Percentiles rank a stretch among this genome's conserved stretches.
Evolutionary conservation across 345 rosid species (phyloP).

Genomic region (Heritiera fomes): DNA sequence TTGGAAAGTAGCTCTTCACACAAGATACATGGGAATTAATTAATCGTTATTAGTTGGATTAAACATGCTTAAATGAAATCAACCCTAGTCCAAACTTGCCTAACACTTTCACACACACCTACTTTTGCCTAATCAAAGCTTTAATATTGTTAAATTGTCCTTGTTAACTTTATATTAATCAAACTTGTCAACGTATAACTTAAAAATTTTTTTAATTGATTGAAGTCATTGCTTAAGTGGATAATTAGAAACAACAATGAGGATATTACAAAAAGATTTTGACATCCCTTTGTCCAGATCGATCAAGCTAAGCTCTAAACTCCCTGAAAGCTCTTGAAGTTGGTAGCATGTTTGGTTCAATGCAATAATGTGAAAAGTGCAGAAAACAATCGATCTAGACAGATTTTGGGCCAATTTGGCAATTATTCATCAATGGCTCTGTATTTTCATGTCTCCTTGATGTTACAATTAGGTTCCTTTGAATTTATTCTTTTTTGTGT

Average conservation of each 20-base stretch:
- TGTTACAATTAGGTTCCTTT: not conserved
- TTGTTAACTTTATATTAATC: not conserved
- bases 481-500: constrained; percentile 3
- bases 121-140: constrained; percentile 12
- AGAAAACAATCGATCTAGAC: not conserved
- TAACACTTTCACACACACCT: constrained; percentile 23
- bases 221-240: not conserved
- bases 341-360: constrained; percentile 12
- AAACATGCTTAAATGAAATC: constrained; percentile 15
- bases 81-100: constrained; percentile 27
- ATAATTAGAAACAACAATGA: not conserved
- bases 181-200: not conserved
- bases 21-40: constrained; percentile 8
- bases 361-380: not conserved
- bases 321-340: not conserved
- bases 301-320: constrained; percentile 3
- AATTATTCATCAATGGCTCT: not conserved
- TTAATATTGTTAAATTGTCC: not conserved
- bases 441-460: constrained; percentile 12
- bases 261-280: not conserved
- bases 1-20: constrained; percentile 14
- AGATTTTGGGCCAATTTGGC: constrained; percentile 11
- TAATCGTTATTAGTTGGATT: constrained; percentile 18
- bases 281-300: not conserved
- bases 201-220: not conserved